A percentile compares a stretch with the other conserved stretches of the same genome.
These are phyloP conservation scores for Candida orba DNA, from an alignment of 805 yeast genomes.

Conservation along the genomic window DNA sequence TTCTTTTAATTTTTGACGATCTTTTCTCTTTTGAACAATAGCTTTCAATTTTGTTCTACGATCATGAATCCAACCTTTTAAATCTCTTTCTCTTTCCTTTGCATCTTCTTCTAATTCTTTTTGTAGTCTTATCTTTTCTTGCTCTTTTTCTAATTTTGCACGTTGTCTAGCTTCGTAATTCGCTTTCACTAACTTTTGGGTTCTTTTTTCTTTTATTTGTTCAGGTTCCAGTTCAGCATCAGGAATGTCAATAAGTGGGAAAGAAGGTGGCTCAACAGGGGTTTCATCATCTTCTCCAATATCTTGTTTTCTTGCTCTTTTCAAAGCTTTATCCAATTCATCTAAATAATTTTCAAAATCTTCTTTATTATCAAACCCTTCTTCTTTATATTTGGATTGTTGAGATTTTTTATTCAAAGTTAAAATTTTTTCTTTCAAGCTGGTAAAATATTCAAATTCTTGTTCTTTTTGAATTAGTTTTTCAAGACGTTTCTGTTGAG, in stretches of 20 bases:
- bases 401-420: slow-evolving; percentile 46
- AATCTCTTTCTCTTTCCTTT: slow-evolving; percentile 70
- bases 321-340: slow-evolving; percentile 61
- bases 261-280: slow-evolving; percentile 41
- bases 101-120: slow-evolving; percentile 60
- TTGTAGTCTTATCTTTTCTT: slow-evolving; percentile 51
- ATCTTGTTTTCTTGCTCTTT: slow-evolving; percentile 58
- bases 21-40: slow-evolving; percentile 57
- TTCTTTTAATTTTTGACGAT: slow-evolving; percentile 59
- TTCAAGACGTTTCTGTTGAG: slow-evolving; percentile 75
- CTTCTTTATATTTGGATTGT: slow-evolving; percentile 50
- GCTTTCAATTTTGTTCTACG: slow-evolving; percentile 55
- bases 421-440: slow-evolving; percentile 45
- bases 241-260: slow-evolving; percentile 73
- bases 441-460: slow-evolving; percentile 65
- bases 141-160: slow-evolving; percentile 70
- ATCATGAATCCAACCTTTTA: slow-evolving; percentile 71
- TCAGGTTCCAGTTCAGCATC: slow-evolving; percentile 79
- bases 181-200: slow-evolving; percentile 76
- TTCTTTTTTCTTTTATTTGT: slow-evolving; percentile 78
- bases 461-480: slow-evolving; percentile 74
- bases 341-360: slow-evolving; percentile 62
- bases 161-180: slow-evolving; percentile 83
- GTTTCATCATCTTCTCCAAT: slow-evolving; percentile 54
- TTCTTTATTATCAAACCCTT: slow-evolving; percentile 70